Evolutionary conservation across 352 stramenopile genomes (phyloP).

Genomic region (Globisporangium alternatum): DNA sequence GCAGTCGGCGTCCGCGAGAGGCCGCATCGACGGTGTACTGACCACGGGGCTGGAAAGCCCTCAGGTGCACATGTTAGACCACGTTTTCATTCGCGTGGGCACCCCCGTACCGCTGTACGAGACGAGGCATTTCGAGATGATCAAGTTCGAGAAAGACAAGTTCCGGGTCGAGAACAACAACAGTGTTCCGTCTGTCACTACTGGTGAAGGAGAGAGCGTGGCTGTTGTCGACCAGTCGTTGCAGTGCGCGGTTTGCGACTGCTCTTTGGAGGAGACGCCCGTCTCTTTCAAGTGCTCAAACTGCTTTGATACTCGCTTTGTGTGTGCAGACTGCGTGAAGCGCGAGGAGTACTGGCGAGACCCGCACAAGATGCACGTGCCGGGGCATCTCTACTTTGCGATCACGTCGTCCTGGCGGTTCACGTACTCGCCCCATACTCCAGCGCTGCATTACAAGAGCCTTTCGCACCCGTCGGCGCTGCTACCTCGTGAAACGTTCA

Average conservation of each 20-base stretch:
- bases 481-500: slow-evolving; percentile 51
- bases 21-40: slow-evolving; percentile 15
- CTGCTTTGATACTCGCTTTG: slow-evolving; percentile 44
- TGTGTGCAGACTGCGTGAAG: slow-evolving; percentile 44
- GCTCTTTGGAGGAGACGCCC: slow-evolving; percentile 28
- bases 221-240: neutral
- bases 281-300: slow-evolving; percentile 67
- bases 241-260: slow-evolving; percentile 31
- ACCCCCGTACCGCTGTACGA: slow-evolving; percentile 65
- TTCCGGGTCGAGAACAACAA: slow-evolving; percentile 4
- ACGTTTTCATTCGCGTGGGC: slow-evolving; percentile 65
- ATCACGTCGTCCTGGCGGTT: slow-evolving; percentile 44
- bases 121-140: slow-evolving; percentile 44
- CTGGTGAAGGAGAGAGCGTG: slow-evolving; percentile 14
- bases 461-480: slow-evolving; percentile 53
- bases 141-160: slow-evolving; percentile 25
- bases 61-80: slow-evolving; percentile 38
- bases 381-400: slow-evolving; percentile 68
- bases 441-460: slow-evolving; percentile 31
- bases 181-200: slow-evolving; percentile 8
- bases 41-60: slow-evolving; percentile 2
- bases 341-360: slow-evolving; percentile 49
- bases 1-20: slow-evolving; percentile 15
- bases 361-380: slow-evolving; percentile 49
- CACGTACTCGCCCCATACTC: slow-evolving; percentile 23